Percentiles rank a stretch among this genome's conserved stretches.
Conservation (phyloP, 192 early-diverging fungal species). For the Podila epicladia region DNA sequence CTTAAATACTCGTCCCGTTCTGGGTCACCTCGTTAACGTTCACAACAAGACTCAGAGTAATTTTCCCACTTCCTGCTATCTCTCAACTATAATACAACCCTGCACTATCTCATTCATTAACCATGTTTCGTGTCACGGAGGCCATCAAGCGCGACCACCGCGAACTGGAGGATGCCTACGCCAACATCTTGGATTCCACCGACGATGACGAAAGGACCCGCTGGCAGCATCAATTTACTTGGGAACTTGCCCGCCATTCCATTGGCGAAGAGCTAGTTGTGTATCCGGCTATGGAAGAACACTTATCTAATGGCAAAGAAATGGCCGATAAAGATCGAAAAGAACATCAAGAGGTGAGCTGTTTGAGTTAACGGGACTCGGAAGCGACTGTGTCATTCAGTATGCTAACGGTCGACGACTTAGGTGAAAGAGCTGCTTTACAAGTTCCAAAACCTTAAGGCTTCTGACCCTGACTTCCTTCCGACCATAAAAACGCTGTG, state of each 20-base stretch:
- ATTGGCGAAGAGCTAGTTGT: conserved; percentile 53
- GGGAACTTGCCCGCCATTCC: conserved; percentile 54
- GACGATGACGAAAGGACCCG: conserved; percentile 23
- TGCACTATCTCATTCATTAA: no score
- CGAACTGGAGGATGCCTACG: conserved; percentile 26
- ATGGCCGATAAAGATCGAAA: conserved; percentile 46
- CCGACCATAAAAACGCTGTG: conserved; percentile 20
- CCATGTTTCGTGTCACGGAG: conserved; percentile 13
- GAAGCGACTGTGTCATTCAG: no score
- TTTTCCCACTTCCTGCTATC: no score
- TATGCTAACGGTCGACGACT: no score
- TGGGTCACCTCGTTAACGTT: no score
- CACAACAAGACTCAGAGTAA: no score
- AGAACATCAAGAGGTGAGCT: no score
- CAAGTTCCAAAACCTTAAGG: conserved; percentile 43
- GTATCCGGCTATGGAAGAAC: conserved; percentile 50
- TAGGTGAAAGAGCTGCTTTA: conserved; percentile 53
- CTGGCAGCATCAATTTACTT: conserved; percentile 34
- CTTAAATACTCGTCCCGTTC: no score
- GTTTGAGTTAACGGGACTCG: no score
- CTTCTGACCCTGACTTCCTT: conserved; percentile 23
- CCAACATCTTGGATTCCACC: conserved; percentile 17
- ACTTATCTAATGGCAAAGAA: conserved; percentile 35
- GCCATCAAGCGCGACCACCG: conserved; percentile 29
- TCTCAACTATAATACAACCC: no score